phyloP scores from a whole-genome alignment of 2,329 filamentous ascomycete species.

The Aspergillus quadrilineatus region DNA sequence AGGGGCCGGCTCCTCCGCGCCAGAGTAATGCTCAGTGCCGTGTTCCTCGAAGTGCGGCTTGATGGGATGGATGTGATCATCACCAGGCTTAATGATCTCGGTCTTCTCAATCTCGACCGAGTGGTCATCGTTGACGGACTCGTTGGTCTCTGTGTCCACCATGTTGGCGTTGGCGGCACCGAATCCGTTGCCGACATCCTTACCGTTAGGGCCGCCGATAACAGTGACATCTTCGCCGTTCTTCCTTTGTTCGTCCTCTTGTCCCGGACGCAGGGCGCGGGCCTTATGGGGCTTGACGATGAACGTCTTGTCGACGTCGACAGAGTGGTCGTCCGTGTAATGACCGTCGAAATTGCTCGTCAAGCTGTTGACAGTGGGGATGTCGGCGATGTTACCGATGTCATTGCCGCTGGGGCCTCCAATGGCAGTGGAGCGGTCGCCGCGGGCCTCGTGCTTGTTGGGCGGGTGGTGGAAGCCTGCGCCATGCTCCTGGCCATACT shows the following conservation, averaged over 20 bases:
- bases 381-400: conserved; percentile 12
- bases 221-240: neutral
- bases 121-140: conserved; percentile 6
- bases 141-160: neutral
- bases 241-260: too few species aligned
- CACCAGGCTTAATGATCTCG: neutral
- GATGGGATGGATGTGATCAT: neutral
- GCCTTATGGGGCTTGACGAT: neutral
- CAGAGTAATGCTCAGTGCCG: too few species aligned
- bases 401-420: conserved; percentile 27
- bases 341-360: neutral
- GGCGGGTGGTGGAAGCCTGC: too few species aligned
- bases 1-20: too few species aligned
- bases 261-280: neutral
- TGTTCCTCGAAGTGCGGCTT: neutral
- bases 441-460: too few species aligned
- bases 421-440: conserved; percentile 12
- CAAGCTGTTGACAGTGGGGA: neutral
- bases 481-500: too few species aligned
- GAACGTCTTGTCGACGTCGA: neutral
- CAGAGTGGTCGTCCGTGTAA: conserved; percentile 15
- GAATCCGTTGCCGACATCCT: neutral
- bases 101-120: neutral
- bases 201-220: neutral
- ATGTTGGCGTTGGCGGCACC: neutral